These are phyloP conservation scores for Strobilomyces confusus DNA, from an alignment of 768 basidiomycete genomes.

Conservation along the genomic window DNA sequence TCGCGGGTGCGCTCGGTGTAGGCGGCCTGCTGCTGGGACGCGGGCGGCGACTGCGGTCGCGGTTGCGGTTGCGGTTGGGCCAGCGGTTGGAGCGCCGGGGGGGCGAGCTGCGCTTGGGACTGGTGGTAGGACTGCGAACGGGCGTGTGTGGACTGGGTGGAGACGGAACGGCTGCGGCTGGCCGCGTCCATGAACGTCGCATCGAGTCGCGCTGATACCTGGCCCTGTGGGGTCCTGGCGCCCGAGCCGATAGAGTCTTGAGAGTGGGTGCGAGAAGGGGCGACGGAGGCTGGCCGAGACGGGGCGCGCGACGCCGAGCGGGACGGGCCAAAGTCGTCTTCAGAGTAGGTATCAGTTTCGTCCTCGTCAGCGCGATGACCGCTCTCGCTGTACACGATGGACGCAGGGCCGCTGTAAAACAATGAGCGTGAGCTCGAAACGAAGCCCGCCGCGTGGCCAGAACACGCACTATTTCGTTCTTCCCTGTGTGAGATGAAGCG, in stretches of 20 bases:
- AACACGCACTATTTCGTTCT: constrained; percentile 65
- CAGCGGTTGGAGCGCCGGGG: background rate
- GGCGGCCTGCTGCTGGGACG: constrained; percentile 10
- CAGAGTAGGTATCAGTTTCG: constrained; percentile 59
- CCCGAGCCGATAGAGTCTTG: constrained; percentile 37
- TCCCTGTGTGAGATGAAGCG: constrained; percentile 46
- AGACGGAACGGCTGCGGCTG: constrained; percentile 25
- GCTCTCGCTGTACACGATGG: constrained; percentile 79
- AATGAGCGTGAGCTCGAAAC: background rate
- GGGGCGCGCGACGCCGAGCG: constrained; percentile 32
- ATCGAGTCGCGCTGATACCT: constrained; percentile 22
- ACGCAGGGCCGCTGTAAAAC: constrained; percentile 60
- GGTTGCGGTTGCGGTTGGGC: background rate
- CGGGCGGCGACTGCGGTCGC: background rate
- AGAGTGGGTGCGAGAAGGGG: constrained; percentile 53
- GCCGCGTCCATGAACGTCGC: constrained; percentile 26
- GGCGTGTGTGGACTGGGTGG: constrained; percentile 19
- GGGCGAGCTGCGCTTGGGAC: background rate
- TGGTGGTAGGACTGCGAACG: constrained; percentile 14
- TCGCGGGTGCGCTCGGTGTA: constrained; percentile 27
- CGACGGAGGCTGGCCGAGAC: constrained; percentile 42
- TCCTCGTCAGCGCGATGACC: constrained; percentile 73
- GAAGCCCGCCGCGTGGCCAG: background rate
- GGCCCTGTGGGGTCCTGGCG: constrained; percentile 29
- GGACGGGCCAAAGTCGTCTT: constrained; percentile 51